A percentile compares a stretch with the other conserved stretches of the same genome.
Conservation (phyloP, 2,329 filamentous ascomycete species). For the Neocucurbitaria cava region DNA sequence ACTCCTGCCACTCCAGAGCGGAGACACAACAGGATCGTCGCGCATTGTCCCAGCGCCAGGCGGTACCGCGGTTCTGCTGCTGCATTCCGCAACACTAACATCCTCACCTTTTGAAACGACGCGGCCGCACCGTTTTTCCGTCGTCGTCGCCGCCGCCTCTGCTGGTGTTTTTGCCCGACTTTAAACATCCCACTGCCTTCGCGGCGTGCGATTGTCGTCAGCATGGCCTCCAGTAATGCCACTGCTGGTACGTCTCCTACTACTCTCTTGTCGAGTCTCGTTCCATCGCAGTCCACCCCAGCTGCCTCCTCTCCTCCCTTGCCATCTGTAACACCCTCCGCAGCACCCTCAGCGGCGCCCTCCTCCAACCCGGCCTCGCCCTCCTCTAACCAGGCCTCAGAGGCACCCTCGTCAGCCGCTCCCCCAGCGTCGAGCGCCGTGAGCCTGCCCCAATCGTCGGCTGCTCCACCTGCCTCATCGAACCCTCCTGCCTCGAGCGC, state of each 20-base stretch:
- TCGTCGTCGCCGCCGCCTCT: slow-evolving; percentile 5
- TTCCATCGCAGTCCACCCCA: slow-evolving; percentile 17
- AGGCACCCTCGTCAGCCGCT: neutral
- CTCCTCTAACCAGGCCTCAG: slow-evolving; percentile 11
- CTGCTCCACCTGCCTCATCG: slow-evolving; percentile 57
- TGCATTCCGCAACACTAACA: slow-evolving; percentile 30
- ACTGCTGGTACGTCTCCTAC: slow-evolving; percentile 45
- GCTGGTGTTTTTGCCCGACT: slow-evolving; percentile 17
- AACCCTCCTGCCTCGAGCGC: slow-evolving; percentile 15
- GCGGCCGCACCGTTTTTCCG: slow-evolving; percentile 1
- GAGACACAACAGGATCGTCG: slow-evolving; percentile 18
- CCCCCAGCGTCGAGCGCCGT: slow-evolving; percentile 14
- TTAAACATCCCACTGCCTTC: neutral
- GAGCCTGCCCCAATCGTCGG: slow-evolving; percentile 16
- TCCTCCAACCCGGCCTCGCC: slow-evolving; percentile 12
- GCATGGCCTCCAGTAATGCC: slow-evolving; percentile 37
- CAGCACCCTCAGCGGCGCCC: slow-evolving; percentile 27
- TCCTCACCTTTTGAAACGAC: slow-evolving; percentile 19
- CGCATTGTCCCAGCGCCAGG: slow-evolving; percentile 10
- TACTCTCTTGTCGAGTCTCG: slow-evolving; percentile 17
- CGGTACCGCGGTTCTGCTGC: slow-evolving; percentile 19
- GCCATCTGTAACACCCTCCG: slow-evolving; percentile 29
- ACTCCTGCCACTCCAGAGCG: slow-evolving; percentile 18
- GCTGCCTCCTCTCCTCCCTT: slow-evolving; percentile 15
- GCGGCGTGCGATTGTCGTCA: slow-evolving; percentile 23